A percentile compares a stretch with the other conserved stretches of the same genome.
Evolutionary conservation across 2,329 filamentous ascomycete species (phyloP).

Genomic region (Trichoderma guizhouense): DNA sequence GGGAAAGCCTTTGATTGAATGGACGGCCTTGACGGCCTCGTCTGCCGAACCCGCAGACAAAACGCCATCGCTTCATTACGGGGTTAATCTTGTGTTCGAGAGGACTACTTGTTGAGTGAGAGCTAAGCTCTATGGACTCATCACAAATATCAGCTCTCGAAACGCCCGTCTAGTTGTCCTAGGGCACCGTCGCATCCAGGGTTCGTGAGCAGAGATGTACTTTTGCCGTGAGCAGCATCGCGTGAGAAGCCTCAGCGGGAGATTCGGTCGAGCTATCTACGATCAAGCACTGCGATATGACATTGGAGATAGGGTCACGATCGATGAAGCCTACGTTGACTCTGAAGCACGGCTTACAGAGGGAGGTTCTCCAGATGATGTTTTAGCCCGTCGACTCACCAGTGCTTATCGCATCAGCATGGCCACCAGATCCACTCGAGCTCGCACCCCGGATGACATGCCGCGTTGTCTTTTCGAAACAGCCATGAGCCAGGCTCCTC

Average conservation of each 20-base stretch:
- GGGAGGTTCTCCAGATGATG: not conserved
- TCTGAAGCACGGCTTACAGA: not conserved
- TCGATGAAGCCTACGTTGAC: not conserved
- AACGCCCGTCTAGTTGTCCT: not conserved
- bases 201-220: not conserved
- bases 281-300: not conserved
- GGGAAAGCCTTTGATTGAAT: not conserved
- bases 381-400: not conserved
- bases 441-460: not conserved
- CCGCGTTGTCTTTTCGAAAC: not conserved
- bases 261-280: not conserved
- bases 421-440: not conserved
- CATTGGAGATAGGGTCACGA: not conserved
- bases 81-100: not conserved
- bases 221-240: not conserved
- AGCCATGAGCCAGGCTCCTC: not conserved
- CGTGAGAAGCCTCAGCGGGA: not conserved
- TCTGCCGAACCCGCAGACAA: not conserved
- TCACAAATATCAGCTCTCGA: not conserved
- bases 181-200: not conserved
- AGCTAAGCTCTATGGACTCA: not conserved
- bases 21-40: not conserved
- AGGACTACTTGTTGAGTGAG: not conserved
- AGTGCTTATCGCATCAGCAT: not conserved
- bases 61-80: not conserved